Percentiles rank a stretch among this genome's conserved stretches.
phyloP scores from a whole-genome alignment of 2,329 filamentous ascomycete species.

The Tricladium varicosporioides region DNA sequence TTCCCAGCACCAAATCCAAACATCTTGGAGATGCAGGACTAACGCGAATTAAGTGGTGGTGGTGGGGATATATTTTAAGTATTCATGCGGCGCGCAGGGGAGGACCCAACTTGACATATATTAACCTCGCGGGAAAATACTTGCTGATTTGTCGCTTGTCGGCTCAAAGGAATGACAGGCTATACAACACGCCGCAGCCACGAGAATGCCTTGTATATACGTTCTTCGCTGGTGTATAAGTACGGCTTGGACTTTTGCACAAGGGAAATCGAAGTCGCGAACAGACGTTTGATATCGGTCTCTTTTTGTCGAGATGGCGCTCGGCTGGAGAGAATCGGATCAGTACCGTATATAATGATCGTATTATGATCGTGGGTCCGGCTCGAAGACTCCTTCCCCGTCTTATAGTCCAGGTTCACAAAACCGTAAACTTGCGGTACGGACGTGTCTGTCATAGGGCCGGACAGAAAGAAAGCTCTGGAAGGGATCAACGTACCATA shows the following conservation, averaged over 20 bases:
- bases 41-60: constrained; percentile 2
- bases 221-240: constrained; percentile 1
- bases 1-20: constrained; percentile 22
- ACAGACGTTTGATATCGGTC: neutral
- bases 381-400: neutral
- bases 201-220: constrained; percentile 8
- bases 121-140: constrained; percentile 7
- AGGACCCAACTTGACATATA: constrained; percentile 10
- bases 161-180: constrained; percentile 8
- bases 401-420: constrained; percentile 11
- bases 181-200: constrained; percentile 11
- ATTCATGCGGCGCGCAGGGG: constrained; percentile 11
- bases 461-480: neutral
- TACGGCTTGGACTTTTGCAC: neutral
- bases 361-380: constrained; percentile 6
- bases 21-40: constrained; percentile 25
- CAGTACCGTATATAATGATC: constrained; percentile 7
- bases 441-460: neutral
- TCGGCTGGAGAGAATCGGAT: constrained; percentile 7
- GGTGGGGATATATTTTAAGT: constrained; percentile 11
- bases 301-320: neutral
- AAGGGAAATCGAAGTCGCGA: neutral
- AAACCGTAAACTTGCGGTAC: constrained; percentile 2
- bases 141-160: constrained; percentile 10
- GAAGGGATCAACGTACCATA: constrained; percentile 1